Percentiles rank a stretch among this genome's conserved stretches.
Evolutionary conservation across 2,329 filamentous ascomycete species (phyloP).

Genomic region (Exophiala sp.): DNA sequence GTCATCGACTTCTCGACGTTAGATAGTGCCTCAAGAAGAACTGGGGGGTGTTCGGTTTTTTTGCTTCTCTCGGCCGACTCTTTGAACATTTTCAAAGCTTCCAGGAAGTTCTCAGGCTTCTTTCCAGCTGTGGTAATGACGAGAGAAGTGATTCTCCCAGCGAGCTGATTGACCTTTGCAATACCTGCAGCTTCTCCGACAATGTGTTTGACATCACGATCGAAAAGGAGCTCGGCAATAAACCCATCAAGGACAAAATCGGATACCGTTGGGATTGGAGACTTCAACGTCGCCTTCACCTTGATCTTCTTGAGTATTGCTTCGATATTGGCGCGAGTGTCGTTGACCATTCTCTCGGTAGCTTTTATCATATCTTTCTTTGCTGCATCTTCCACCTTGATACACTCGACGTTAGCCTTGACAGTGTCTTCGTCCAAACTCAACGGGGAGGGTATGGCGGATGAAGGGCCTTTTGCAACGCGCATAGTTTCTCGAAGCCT

Average conservation of each 20-base stretch:
- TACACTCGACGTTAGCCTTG: constrained; percentile 22
- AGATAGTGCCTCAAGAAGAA: constrained; percentile 13
- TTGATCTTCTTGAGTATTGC: constrained; percentile 21
- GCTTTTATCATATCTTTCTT: constrained; percentile 22
- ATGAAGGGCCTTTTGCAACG: constrained; percentile 3
- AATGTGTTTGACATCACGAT: constrained; percentile 11
- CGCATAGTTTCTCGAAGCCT: constrained; percentile 19
- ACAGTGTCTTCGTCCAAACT: constrained; percentile 21
- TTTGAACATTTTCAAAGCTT: constrained; percentile 10
- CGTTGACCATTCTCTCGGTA: constrained; percentile 14
- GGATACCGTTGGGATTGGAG: constrained; percentile 22
- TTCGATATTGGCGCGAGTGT: constrained; percentile 9
- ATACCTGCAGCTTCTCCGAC: constrained; percentile 5
- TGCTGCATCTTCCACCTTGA: constrained; percentile 22
- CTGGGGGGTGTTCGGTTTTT: constrained; percentile 3
- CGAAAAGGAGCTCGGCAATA: constrained; percentile 16
- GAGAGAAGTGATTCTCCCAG: constrained; percentile 19
- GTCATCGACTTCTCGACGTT: constrained; percentile 21
- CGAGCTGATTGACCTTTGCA: constrained; percentile 9
- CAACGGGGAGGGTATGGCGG: constrained; percentile 6
- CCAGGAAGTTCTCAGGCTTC: constrained; percentile 20
- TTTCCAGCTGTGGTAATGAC: constrained; percentile 18
- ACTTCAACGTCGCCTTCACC: constrained; percentile 18
- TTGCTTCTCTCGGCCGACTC: background rate
- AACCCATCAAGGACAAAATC: constrained; percentile 20